Conservation (phyloP, 441 rosid genomes). For the Mallotus japonicus region DNA sequence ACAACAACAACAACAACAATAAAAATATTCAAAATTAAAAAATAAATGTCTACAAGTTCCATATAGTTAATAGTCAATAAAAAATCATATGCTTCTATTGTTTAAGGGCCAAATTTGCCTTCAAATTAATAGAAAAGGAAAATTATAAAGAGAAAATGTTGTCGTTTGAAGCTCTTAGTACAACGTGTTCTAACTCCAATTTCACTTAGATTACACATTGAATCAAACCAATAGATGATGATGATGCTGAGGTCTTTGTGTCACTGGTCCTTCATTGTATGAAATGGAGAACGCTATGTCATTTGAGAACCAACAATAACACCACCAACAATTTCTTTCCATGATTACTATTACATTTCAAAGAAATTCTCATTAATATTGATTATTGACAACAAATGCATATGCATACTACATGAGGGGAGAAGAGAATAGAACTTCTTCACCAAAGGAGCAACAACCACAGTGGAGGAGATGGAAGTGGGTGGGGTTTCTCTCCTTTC, state of each 20-base stretch:
- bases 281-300: not conserved
- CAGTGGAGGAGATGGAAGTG: conserved; percentile 53
- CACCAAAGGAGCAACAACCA: conserved; percentile 26
- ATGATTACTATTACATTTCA: conserved; percentile 14
- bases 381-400: too few species aligned
- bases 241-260: not conserved
- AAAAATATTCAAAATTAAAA: too few species aligned
- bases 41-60: too few species aligned
- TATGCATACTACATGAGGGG: conserved; percentile 30
- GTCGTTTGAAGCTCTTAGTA: not conserved
- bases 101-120: too few species aligned
- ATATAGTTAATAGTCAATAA: too few species aligned
- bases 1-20: too few species aligned
- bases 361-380: not conserved
- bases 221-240: not conserved
- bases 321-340: not conserved
- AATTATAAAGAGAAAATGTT: not conserved
- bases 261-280: not conserved
- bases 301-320: not conserved
- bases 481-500: conserved; percentile 84
- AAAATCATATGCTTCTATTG: too few species aligned
- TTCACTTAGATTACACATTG: not conserved
- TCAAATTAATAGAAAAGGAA: too few species aligned
- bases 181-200: not conserved
- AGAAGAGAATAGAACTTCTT: conserved; percentile 18